Evolutionary conservation across 371 early-diverging fungal species (phyloP).

Genomic region (Zopfochytrium polystomum): DNA sequence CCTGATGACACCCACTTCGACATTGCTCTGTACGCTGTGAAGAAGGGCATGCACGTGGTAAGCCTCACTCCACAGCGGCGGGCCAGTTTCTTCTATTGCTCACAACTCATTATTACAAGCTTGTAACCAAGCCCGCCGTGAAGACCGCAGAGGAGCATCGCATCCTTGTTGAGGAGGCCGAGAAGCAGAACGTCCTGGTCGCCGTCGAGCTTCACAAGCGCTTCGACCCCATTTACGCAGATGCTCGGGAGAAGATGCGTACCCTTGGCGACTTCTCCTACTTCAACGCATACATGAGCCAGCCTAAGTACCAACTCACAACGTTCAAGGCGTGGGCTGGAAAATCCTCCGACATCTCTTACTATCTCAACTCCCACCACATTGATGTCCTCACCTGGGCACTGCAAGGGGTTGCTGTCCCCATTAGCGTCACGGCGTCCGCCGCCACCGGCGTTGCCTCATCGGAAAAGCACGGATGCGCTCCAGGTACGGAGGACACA

Average conservation of each 20-base stretch:
- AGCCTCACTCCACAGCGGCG: too few species aligned
- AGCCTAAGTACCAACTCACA: conserved; percentile 51
- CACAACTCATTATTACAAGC: conserved; percentile 3
- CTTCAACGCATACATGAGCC: conserved; percentile 52
- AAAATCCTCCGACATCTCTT: conserved; percentile 47
- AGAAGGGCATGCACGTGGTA: conserved; percentile 45
- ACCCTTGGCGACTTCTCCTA: conserved; percentile 47
- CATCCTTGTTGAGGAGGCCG: conserved; percentile 38
- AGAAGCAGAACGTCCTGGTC: conserved; percentile 42
- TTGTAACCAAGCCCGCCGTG: conserved; percentile 53
- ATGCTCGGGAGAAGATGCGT: conserved; percentile 31
- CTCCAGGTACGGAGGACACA: conserved; percentile 47
- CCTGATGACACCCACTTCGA: conserved; percentile 54
- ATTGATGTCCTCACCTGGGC: conserved; percentile 53
- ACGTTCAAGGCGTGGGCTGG: conserved; percentile 54
- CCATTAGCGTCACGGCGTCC: conserved; percentile 43
- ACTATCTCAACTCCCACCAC: conserved; percentile 52
- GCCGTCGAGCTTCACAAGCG: conserved; percentile 54
- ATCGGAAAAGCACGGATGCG: conserved; percentile 34
- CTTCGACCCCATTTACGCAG: conserved; percentile 51
- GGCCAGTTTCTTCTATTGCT: neutral
- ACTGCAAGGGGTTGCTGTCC: conserved; percentile 37
- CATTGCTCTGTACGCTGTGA: conserved; percentile 49
- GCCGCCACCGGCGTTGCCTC: conserved; percentile 48
- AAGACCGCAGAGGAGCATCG: conserved; percentile 43